phyloP scores from a whole-genome alignment of 768 basidiomycete genomes.

The Psilocybe cyanescens region DNA sequence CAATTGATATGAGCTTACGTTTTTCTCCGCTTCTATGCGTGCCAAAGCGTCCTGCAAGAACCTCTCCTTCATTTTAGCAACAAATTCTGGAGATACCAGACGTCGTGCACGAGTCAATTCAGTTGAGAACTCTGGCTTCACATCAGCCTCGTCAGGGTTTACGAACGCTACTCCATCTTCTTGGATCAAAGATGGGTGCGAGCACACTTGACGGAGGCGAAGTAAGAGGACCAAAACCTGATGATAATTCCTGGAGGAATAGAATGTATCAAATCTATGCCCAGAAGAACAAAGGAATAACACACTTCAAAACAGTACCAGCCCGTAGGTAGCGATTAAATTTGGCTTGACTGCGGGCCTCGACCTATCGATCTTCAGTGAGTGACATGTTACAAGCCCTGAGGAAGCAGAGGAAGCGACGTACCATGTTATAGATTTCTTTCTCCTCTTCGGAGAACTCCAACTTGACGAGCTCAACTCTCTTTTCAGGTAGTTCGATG shows the following conservation, averaged over 20 bases:
- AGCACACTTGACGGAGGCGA: slow-evolving; percentile 69
- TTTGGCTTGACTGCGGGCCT: slow-evolving; percentile 53
- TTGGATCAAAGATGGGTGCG: slow-evolving; percentile 69
- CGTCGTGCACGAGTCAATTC: slow-evolving; percentile 51
- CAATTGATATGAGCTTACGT: slow-evolving; percentile 32
- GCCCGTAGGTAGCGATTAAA: slow-evolving; percentile 67
- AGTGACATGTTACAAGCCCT: neutral
- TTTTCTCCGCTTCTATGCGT: slow-evolving; percentile 57
- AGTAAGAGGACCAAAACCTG: slow-evolving; percentile 54
- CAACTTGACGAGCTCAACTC: slow-evolving; percentile 50
- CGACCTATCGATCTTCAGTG: slow-evolving; percentile 40
- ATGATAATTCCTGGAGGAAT: slow-evolving; percentile 51
- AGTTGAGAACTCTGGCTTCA: slow-evolving; percentile 32
- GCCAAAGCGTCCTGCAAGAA: slow-evolving; percentile 44
- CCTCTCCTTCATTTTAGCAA: slow-evolving; percentile 48
- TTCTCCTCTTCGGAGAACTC: slow-evolving; percentile 66
- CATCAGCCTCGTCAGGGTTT: slow-evolving; percentile 40
- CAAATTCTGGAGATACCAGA: slow-evolving; percentile 51
- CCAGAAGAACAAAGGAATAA: neutral
- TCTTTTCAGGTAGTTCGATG: slow-evolving; percentile 66
- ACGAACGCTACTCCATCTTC: slow-evolving; percentile 53
- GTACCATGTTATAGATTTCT: slow-evolving; percentile 61
- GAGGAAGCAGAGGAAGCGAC: neutral
- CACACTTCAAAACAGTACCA: slow-evolving; percentile 71
- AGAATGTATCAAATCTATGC: neutral